Conservation (phyloP, 2,329 filamentous ascomycete species). For the Alternaria consortialis region DNA sequence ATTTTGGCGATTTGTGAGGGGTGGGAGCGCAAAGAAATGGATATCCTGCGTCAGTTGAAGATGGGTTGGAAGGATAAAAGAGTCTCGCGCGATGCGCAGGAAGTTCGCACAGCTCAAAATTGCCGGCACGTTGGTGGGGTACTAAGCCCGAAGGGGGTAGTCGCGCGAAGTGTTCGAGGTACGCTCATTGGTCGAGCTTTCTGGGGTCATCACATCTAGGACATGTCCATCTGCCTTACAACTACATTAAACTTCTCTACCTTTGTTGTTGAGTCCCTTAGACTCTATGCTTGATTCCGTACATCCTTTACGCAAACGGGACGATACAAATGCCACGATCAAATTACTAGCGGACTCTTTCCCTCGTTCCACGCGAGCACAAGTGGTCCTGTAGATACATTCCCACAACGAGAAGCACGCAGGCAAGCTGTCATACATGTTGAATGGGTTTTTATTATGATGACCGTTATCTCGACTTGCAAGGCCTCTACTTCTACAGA, state of each 20-base stretch:
- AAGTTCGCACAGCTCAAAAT: slow-evolving; percentile 15
- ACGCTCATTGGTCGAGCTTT: background rate
- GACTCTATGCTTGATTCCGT: background rate
- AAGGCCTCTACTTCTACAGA: no score
- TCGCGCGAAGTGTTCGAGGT: slow-evolving; percentile 4
- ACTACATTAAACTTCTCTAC: background rate
- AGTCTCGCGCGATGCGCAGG: slow-evolving; percentile 3
- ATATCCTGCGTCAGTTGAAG: slow-evolving; percentile 78
- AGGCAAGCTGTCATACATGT: background rate
- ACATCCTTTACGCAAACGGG: no score
- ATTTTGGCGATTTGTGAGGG: slow-evolving; percentile 67
- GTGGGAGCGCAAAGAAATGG: slow-evolving; percentile 79
- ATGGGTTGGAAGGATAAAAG: slow-evolving; percentile 14
- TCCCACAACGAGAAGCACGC: background rate
- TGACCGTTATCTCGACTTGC: no score
- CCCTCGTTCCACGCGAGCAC: no score
- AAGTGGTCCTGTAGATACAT: no score
- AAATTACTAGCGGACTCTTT: no score
- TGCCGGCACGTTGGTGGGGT: slow-evolving; percentile 14
- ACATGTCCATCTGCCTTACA: background rate
- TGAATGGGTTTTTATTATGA: no score
- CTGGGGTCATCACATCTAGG: background rate
- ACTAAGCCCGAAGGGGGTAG: slow-evolving; percentile 10
- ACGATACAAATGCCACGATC: no score
- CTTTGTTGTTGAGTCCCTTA: background rate